Evolutionary conservation across 2,329 filamentous ascomycete genomes (phyloP).

Genomic region (Diaporthe australafricana): DNA sequence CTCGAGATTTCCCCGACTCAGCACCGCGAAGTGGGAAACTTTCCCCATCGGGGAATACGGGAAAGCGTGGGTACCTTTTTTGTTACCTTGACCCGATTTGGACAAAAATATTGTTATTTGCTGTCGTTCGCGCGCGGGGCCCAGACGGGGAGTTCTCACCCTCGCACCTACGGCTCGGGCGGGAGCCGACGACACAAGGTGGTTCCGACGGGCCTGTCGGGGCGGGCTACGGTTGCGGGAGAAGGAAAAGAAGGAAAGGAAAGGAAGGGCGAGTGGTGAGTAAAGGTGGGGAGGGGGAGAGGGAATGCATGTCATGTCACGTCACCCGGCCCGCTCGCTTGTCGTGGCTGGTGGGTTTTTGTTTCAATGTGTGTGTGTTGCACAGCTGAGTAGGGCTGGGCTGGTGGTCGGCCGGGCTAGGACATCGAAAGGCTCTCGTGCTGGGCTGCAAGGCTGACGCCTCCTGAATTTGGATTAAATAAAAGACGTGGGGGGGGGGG

Average conservation of each 20-base stretch:
- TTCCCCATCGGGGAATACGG: neutral
- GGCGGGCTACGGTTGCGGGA: slow-evolving; percentile 1
- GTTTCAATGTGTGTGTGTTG: neutral
- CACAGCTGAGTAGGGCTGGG: neutral
- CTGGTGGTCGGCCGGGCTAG: neutral
- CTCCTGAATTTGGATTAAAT: neutral
- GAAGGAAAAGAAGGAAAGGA: slow-evolving; percentile 4
- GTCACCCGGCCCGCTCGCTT: slow-evolving; percentile 23
- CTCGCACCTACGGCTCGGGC: neutral
- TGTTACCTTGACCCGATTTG: neutral
- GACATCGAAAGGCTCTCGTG: neutral
- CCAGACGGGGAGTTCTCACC: neutral
- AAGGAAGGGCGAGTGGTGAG: neutral
- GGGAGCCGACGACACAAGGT: neutral
- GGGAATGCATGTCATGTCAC: slow-evolving; percentile 26
- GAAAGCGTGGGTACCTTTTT: neutral
- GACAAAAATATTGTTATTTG: neutral
- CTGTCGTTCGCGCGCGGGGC: neutral
- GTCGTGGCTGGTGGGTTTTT: slow-evolving; percentile 11
- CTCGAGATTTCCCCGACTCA: slow-evolving; percentile 12
- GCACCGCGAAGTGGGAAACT: neutral
- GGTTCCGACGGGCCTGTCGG: neutral
- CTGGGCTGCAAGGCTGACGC: slow-evolving; percentile 4
- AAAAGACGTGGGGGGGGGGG: neutral
- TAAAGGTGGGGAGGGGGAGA: neutral